Evolutionary conservation across 2,329 filamentous ascomycete species (phyloP).

Genomic region (Amylocarpus encephaloides): DNA sequence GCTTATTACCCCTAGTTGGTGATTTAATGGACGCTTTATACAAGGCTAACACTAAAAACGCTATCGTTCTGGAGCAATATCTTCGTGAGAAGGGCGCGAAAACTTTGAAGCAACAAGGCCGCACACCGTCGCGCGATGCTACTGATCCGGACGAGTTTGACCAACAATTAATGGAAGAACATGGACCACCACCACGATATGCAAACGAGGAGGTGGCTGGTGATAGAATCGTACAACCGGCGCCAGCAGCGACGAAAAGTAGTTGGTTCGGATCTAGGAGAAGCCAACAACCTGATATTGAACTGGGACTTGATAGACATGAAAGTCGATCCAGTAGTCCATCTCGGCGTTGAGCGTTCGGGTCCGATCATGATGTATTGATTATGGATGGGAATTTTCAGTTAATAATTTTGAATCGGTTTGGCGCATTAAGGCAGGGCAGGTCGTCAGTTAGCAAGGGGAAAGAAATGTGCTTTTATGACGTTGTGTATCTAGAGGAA

Average conservation of each 20-base stretch:
- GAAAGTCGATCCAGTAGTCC: not conserved
- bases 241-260: conserved; percentile 5
- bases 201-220: conserved; percentile 2
- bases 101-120: conserved; percentile 42
- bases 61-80: conserved; percentile 56
- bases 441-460: too few species aligned
- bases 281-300: conserved; percentile 28
- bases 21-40: conserved; percentile 65
- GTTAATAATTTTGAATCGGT: too few species aligned
- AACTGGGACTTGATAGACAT: conserved; percentile 18
- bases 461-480: too few species aligned
- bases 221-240: too few species aligned
- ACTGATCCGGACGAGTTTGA: conserved; percentile 49
- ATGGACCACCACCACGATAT: conserved; percentile 27
- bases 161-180: conserved; percentile 27
- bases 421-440: too few species aligned
- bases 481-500: too few species aligned
- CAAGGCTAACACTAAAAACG: conserved; percentile 72
- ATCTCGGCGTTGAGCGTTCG: not conserved
- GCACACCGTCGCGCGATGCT: conserved; percentile 43
- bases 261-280: conserved; percentile 31
- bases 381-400: not conserved
- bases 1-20: conserved; percentile 69
- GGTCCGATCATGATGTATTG: conserved; percentile 1
- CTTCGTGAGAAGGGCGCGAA: conserved; percentile 62